Conservation (phyloP, 2,329 filamentous ascomycete genomes). For the Xylaria sp. region DNA sequence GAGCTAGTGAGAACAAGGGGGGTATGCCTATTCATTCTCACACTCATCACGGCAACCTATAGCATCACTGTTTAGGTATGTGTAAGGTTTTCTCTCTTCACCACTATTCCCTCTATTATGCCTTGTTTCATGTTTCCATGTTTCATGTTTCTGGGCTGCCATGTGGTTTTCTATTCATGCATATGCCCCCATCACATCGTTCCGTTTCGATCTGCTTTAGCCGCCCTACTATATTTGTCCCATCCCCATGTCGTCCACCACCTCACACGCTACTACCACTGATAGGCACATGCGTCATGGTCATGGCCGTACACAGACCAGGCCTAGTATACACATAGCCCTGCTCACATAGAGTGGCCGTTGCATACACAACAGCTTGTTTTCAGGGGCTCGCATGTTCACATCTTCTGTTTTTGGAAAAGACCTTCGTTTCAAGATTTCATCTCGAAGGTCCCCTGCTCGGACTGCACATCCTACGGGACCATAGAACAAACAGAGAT, state of each 20-base stretch:
- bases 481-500: slow-evolving; percentile 1
- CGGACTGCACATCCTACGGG: neutral
- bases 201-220: slow-evolving; percentile 15
- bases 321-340: neutral
- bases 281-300: neutral
- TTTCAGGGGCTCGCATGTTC: slow-evolving; percentile 23
- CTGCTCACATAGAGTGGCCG: neutral
- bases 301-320: neutral
- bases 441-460: slow-evolving; percentile 15
- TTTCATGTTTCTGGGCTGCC: slow-evolving; percentile 31
- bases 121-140: slow-evolving; percentile 32
- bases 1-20: neutral
- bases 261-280: neutral
- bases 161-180: slow-evolving; percentile 18
- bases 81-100: neutral
- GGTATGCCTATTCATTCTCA: neutral
- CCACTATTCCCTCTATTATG: no score
- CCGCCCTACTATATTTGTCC: slow-evolving; percentile 31
- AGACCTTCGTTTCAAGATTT: slow-evolving; percentile 29
- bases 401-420: slow-evolving; percentile 31
- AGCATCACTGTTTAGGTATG: slow-evolving; percentile 14
- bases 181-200: neutral
- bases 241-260: neutral
- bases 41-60: slow-evolving; percentile 11
- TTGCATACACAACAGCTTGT: neutral